Percentiles rank a stretch among this genome's conserved stretches.
These are phyloP conservation scores for Aspergillus nidulans DNA, from an alignment of 495 filamentous ascomycete species.

Conservation along the genomic window DNA sequence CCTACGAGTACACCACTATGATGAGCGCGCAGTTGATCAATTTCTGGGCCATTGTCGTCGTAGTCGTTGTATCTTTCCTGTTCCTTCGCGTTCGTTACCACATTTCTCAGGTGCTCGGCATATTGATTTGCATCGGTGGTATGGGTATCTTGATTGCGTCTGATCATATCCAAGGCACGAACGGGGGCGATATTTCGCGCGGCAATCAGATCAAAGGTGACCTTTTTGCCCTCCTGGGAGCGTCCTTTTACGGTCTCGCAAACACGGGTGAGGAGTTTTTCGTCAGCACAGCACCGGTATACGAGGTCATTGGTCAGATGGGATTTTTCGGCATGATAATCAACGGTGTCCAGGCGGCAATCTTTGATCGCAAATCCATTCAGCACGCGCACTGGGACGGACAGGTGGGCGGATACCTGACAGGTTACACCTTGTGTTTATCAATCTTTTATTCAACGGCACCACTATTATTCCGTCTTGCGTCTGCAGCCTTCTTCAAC, in stretches of 20 bases:
- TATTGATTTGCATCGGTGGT: constrained; percentile 85
- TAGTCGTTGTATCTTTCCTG: constrained; percentile 77
- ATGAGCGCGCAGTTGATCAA: constrained; percentile 92
- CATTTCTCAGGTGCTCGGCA: constrained; percentile 74
- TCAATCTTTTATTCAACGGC: constrained; percentile 81
- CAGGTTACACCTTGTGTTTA: constrained; percentile 81
- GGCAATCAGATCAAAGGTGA: constrained; percentile 81
- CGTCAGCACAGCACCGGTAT: constrained; percentile 77
- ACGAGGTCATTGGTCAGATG: constrained; percentile 90
- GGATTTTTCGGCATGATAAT: constrained; percentile 86
- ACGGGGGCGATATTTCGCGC: constrained; percentile 54
- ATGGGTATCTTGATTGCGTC: constrained; percentile 85
- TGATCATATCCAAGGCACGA: constrained; percentile 73
- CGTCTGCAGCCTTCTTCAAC: constrained; percentile 92
- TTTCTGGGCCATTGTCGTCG: constrained; percentile 97
- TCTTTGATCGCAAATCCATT: constrained; percentile 81
- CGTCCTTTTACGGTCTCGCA: constrained; percentile 84
- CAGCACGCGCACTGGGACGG: constrained; percentile 58
- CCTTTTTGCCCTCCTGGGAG: constrained; percentile 82
- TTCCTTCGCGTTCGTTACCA: constrained; percentile 87
- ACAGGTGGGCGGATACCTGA: constrained; percentile 71
- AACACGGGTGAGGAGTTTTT: constrained; percentile 94
- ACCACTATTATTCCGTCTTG: constrained; percentile 82
- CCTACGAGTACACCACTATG: constrained; percentile 88
- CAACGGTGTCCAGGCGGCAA: constrained; percentile 83